phyloP scores from a whole-genome alignment of 2,329 filamentous ascomycete species.

The Penicillium sumatraense region DNA sequence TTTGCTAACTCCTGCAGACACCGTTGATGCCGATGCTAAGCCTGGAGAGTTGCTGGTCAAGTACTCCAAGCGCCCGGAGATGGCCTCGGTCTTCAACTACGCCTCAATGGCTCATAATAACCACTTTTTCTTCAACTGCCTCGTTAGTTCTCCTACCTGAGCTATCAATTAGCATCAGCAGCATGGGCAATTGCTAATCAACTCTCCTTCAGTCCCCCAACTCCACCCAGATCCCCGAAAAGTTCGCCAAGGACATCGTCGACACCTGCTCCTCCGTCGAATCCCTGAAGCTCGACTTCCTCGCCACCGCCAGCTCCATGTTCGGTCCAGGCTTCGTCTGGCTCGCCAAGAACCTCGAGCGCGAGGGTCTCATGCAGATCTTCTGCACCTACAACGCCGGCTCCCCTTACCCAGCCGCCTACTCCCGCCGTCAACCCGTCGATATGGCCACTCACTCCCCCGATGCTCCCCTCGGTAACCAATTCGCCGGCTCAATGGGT shows the following conservation, averaged over 20 bases:
- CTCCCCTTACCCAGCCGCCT: constrained; percentile 81
- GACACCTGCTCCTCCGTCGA: constrained; percentile 80
- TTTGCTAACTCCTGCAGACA: constrained; percentile 54
- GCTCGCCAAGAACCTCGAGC: constrained; percentile 70
- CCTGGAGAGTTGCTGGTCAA: constrained; percentile 72
- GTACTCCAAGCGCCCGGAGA: constrained; percentile 76
- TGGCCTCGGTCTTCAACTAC: constrained; percentile 88
- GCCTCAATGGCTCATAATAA: constrained; percentile 97
- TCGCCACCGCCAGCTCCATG: constrained; percentile 83
- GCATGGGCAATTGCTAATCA: too few relatives aligned
- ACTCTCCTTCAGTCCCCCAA: constrained; percentile 42
- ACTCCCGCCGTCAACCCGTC: constrained; percentile 70
- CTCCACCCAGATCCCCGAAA: constrained; percentile 57
- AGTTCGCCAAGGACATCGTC: constrained; percentile 65
- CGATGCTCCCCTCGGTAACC: constrained; percentile 39
- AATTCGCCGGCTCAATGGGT: constrained; percentile 42
- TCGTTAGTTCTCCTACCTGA: constrained; percentile 37
- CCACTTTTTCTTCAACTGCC: constrained; percentile 58
- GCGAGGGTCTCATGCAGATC: constrained; percentile 63
- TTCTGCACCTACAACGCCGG: constrained; percentile 91
- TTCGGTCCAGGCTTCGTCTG: constrained; percentile 98
- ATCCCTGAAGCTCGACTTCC: constrained; percentile 77
- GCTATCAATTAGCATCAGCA: neutral
- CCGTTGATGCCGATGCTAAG: constrained; percentile 64
- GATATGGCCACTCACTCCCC: constrained; percentile 51